Evolutionary conservation across 768 basidiomycete species (phyloP).

Genomic region (Gautieria morchelliformis): DNA sequence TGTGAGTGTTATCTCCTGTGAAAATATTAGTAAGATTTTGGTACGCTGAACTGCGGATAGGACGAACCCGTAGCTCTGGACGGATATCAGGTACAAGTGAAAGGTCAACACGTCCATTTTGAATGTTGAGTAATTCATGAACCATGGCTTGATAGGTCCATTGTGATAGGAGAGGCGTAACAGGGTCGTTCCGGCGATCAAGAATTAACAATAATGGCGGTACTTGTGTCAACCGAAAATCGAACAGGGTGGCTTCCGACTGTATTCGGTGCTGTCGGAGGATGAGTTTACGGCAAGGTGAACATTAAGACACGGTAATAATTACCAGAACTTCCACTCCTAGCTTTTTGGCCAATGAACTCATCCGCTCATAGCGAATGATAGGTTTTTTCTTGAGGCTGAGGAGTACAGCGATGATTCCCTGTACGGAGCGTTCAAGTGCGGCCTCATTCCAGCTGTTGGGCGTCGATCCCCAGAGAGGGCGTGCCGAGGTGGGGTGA

Average conservation of each 20-base stretch:
- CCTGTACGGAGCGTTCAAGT: constrained; percentile 67
- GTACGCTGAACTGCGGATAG: neutral
- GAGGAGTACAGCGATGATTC: constrained; percentile 76
- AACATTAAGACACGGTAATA: neutral
- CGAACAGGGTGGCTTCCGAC: constrained; percentile 75
- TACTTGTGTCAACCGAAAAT: constrained; percentile 83
- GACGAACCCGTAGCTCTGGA: constrained; percentile 72
- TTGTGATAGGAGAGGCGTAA: constrained; percentile 90
- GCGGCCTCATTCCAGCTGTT: constrained; percentile 68
- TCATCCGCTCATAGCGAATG: constrained; percentile 92
- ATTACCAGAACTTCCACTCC: constrained; percentile 77
- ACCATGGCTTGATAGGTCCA: constrained; percentile 99
- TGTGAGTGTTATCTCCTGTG: constrained; percentile 87
- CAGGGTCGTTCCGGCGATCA: constrained; percentile 93
- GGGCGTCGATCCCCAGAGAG: constrained; percentile 64
- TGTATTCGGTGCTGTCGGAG: constrained; percentile 62
- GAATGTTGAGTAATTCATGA: constrained; percentile 87
- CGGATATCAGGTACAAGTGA: constrained; percentile 75
- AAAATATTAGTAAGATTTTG: too few species aligned
- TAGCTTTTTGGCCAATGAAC: constrained; percentile 82
- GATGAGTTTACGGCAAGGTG: constrained; percentile 7
- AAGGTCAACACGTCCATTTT: constrained; percentile 87
- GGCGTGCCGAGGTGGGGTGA: constrained; percentile 47
- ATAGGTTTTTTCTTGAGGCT: constrained; percentile 91
- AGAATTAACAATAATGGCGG: constrained; percentile 85